phyloP scores from a whole-genome alignment of 345 rosid species.

The Eutrema japonicum region DNA sequence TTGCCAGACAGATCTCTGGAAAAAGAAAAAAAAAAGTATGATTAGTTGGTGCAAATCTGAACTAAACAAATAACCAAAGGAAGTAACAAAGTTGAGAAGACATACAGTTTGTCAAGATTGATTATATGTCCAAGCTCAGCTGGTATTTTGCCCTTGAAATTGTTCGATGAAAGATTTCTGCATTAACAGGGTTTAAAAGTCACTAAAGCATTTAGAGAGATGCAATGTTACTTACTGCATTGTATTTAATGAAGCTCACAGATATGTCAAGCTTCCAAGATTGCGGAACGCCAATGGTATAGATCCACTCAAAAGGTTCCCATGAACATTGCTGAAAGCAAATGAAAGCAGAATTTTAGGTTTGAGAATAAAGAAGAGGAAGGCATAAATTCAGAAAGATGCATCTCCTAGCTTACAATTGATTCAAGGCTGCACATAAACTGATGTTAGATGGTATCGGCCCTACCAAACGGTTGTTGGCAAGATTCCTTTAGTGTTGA shows the following conservation, averaged over 20 bases:
- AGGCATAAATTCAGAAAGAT: background rate
- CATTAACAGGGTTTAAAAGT: background rate
- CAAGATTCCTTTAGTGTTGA: slow-evolving; percentile 70
- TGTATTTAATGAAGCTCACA: slow-evolving; percentile 56
- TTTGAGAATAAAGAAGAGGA: slow-evolving; percentile 3
- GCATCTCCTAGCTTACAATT: slow-evolving; percentile 57
- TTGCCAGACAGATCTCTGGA: slow-evolving; percentile 88
- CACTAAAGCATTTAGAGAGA: background rate
- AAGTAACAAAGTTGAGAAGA: slow-evolving; percentile 10
- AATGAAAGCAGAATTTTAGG: background rate
- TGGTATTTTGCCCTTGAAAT: slow-evolving; percentile 78
- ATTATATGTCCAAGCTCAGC: slow-evolving; percentile 75
- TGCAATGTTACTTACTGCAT: slow-evolving; percentile 6
- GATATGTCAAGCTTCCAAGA: slow-evolving; percentile 82
- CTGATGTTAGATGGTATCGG: slow-evolving; percentile 84
- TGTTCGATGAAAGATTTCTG: slow-evolving; percentile 81
- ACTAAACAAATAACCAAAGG: background rate
- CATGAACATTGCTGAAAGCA: slow-evolving; percentile 73
- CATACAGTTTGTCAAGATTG: slow-evolving; percentile 90
- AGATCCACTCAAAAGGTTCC: slow-evolving; percentile 75
- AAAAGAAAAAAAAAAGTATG: background rate
- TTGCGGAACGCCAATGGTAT: slow-evolving; percentile 76
- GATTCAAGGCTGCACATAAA: slow-evolving; percentile 86
- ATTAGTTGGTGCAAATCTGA: background rate
- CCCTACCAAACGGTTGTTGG: slow-evolving; percentile 78